Percentiles rank a stretch among this genome's conserved stretches.
phyloP scores from a whole-genome alignment of 192 early-diverging fungal species.

The Coemansia sp. region DNA sequence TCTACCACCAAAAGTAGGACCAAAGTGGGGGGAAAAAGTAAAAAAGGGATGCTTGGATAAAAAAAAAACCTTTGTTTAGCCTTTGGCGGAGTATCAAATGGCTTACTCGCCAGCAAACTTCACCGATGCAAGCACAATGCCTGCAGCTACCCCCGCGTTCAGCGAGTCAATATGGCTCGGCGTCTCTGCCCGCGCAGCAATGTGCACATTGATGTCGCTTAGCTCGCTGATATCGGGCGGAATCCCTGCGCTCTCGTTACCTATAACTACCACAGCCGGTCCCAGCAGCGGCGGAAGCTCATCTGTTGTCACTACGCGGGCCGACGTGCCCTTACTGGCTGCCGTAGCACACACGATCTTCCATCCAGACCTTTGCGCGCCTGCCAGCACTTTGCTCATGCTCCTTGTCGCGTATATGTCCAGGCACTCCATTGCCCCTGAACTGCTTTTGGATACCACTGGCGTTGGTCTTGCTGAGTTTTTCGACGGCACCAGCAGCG shows the following conservation, averaged over 20 bases:
- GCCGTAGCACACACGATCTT: conserved; percentile 22
- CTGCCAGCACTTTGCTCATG: conserved; percentile 2
- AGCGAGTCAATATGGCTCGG: conserved; percentile 41
- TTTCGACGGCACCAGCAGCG: conserved; percentile 15
- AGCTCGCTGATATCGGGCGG: not conserved
- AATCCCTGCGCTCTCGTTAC: conserved; percentile 36
- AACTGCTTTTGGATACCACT: conserved; percentile 38
- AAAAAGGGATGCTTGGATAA: no score
- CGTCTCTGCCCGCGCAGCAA: conserved; percentile 19
- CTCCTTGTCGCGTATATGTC: conserved; percentile 6
- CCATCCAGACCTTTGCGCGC: conserved; percentile 28
- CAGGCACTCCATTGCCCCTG: conserved; percentile 42
- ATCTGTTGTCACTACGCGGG: not conserved
- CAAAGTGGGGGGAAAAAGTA: no score
- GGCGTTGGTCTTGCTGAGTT: conserved; percentile 15
- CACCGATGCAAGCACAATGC: conserved; percentile 27
- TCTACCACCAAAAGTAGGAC: no score
- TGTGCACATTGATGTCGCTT: conserved; percentile 35
- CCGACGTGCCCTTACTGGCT: not conserved
- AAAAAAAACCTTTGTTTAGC: no score
- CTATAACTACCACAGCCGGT: conserved; percentile 42
- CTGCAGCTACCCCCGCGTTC: conserved; percentile 51
- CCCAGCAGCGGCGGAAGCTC: conserved; percentile 9
- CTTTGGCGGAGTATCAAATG: no score
- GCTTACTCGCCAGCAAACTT: conserved; percentile 13